Evolutionary conservation across 2,329 filamentous ascomycete species (phyloP), one percentile per base, ranked within the genome.

Genomic region (Fonsecaea multimorphosa): DNA sequence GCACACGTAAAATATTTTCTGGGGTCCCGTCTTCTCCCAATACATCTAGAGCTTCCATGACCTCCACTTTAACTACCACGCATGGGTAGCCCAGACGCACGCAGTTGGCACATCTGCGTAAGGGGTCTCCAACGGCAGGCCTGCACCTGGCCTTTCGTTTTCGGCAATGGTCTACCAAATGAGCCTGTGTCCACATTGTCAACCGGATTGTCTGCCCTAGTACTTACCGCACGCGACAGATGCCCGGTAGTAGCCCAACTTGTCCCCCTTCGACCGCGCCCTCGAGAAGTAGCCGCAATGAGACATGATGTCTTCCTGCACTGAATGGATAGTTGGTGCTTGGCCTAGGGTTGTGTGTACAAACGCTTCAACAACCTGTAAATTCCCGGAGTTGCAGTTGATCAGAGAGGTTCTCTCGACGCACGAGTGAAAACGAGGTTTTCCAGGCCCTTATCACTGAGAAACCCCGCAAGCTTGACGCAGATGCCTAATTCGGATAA

Each of bases 21-120:
- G 52, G 59, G 16, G 59, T 62, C 8, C 53, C 59, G 24, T 62
- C 49, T 40, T 55, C 59, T 6, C 59, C 51, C 34, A 62, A 31
- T 9, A 51, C 29, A 46, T 55, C 59, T 9, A 62, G 59, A n/a
- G 59, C 59, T 36, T 62, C 59, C 59, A 62, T 62, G 59, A 62
- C 59, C 40, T 62, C 59, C 29, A 62, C 59, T 49, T 62, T 62
- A 7, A 62, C 52, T 6, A 56, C 59, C 7, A 62, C 52, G 38
- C 59, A 62, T n/a, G 34, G 59, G 52, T 49, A 56, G 51, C 59
- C 59, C 34, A 55, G 38, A 16, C 59, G 59, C 16, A 62, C 52
- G 38, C 52, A 62, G n/a, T 56, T 62, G 16, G 59, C 27, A 51
- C 59, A 62, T 19, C 38, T 55, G 59, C 52, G 29, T 4, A 53